Percentiles rank a stretch among this genome's conserved stretches.
phyloP scores from a whole-genome alignment of 2,329 filamentous ascomycete species.

The Pezicula radicicola region DNA sequence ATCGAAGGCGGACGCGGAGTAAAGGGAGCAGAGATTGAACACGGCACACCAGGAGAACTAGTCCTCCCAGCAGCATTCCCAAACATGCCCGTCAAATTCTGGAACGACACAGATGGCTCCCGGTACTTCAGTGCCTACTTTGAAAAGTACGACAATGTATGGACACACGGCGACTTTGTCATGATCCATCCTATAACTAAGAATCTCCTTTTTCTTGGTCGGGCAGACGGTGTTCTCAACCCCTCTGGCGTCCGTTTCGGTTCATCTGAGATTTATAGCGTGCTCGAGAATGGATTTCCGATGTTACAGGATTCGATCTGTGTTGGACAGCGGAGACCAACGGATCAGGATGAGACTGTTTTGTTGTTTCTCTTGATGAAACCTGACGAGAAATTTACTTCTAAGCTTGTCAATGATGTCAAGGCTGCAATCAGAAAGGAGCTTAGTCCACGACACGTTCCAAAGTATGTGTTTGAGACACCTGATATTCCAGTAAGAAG shows the following conservation, averaged over 20 bases:
- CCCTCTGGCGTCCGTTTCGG: slow-evolving; percentile 78
- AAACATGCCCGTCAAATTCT: slow-evolving; percentile 69
- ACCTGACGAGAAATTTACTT: slow-evolving; percentile 53
- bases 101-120: slow-evolving; percentile 43
- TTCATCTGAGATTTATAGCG: slow-evolving; percentile 74
- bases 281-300: slow-evolving; percentile 65
- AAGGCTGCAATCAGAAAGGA: slow-evolving; percentile 64
- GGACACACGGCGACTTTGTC: slow-evolving; percentile 83
- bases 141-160: slow-evolving; percentile 62
- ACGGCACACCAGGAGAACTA: slow-evolving; percentile 70
- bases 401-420: slow-evolving; percentile 51
- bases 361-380: slow-evolving; percentile 59
- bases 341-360: slow-evolving; percentile 55
- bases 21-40: slow-evolving; percentile 36
- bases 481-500: slow-evolving; percentile 69
- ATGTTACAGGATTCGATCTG: slow-evolving; percentile 71
- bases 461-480: slow-evolving; percentile 75
- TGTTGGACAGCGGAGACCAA: slow-evolving; percentile 69
- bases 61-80: slow-evolving; percentile 71
- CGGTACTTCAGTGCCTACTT: slow-evolving; percentile 59
- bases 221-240: slow-evolving; percentile 78
- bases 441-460: slow-evolving; percentile 71
- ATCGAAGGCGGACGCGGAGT: slow-evolving; percentile 40
- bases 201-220: slow-evolving; percentile 63
- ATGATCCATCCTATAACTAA: slow-evolving; percentile 65